phyloP scores from a whole-genome alignment of 202 grass and related monocot genomes.

The Bolboschoenoplectus hybrid region DNA sequence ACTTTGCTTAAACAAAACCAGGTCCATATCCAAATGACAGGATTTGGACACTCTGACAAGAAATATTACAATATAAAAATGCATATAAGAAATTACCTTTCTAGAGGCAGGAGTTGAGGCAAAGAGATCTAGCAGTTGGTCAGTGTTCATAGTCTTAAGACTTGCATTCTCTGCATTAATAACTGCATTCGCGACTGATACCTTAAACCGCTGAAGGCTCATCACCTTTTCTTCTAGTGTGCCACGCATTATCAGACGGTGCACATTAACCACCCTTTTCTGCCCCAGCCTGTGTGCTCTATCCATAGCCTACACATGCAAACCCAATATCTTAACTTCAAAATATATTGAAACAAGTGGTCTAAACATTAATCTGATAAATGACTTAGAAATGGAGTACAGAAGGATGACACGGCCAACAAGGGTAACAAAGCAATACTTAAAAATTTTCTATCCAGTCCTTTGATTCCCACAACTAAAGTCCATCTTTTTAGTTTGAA shows the following conservation, averaged over 20 bases:
- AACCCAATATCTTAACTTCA: slow-evolving; percentile 33
- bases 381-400: background rate
- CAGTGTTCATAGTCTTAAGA: slow-evolving; percentile 97
- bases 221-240: slow-evolving; percentile 99
- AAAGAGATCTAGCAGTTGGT: slow-evolving; percentile 94
- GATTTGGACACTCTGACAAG: background rate
- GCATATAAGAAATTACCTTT: slow-evolving; percentile 60
- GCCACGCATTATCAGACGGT: slow-evolving; percentile 94
- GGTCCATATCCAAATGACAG: background rate
- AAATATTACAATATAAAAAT: background rate
- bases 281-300: slow-evolving; percentile 96
- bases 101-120: slow-evolving; percentile 70
- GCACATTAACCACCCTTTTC: slow-evolving; percentile 93
- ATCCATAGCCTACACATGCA: slow-evolving; percentile 82
- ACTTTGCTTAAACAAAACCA: slow-evolving; percentile 21
- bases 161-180: slow-evolving; percentile 98
- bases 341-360: background rate
- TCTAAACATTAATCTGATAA: background rate
- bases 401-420: background rate
- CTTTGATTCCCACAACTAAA: background rate
- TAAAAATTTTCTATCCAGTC: slow-evolving; percentile 5
- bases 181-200: slow-evolving; percentile 85
- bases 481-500: background rate
- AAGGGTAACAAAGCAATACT: background rate
- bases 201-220: slow-evolving; percentile 96